Percentiles rank a stretch among this genome's conserved stretches.
Conservation (phyloP, 345 rosid species). For the Corchorus olitorius region DNA sequence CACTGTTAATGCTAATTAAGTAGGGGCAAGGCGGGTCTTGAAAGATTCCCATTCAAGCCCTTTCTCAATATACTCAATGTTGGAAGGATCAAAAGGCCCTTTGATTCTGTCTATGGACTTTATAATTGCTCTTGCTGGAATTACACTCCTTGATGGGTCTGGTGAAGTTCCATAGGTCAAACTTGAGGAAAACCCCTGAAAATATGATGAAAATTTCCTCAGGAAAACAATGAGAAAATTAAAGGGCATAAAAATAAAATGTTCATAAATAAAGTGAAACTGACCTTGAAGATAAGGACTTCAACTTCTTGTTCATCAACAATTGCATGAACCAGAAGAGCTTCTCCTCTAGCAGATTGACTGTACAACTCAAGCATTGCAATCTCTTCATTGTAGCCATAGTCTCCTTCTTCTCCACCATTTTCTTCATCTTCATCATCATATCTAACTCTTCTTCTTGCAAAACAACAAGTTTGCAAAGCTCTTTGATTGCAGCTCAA, state of each 20-base stretch:
- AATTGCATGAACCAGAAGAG: constrained; percentile 65
- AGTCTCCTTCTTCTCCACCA: constrained; percentile 40
- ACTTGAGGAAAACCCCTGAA: constrained; percentile 80
- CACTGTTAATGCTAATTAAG: neutral
- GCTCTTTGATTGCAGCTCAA: constrained; percentile 3
- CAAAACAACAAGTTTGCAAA: constrained; percentile 25
- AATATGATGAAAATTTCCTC: neutral
- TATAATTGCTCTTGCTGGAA: constrained; percentile 74
- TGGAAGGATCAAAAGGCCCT: constrained; percentile 84
- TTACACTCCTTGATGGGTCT: constrained; percentile 76
- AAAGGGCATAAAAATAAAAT: neutral
- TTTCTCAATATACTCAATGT: constrained; percentile 60
- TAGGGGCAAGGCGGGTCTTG: constrained; percentile 24
- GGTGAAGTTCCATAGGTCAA: constrained; percentile 69
- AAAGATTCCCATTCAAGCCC: constrained; percentile 54
- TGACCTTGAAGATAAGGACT: constrained; percentile 75
- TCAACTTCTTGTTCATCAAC: constrained; percentile 61
- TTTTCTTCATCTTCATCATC: constrained; percentile 33
- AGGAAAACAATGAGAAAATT: neutral
- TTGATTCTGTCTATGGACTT: constrained; percentile 61
- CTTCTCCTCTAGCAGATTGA: constrained; percentile 64
- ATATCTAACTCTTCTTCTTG: constrained; percentile 57
- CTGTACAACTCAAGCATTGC: constrained; percentile 64
- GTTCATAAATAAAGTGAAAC: neutral
- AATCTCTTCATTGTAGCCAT: constrained; percentile 65